Base-by-base conservation (phyloP, 2,329 filamentous ascomycete genomes). In the Pseudocercospora crystallina region DNA sequence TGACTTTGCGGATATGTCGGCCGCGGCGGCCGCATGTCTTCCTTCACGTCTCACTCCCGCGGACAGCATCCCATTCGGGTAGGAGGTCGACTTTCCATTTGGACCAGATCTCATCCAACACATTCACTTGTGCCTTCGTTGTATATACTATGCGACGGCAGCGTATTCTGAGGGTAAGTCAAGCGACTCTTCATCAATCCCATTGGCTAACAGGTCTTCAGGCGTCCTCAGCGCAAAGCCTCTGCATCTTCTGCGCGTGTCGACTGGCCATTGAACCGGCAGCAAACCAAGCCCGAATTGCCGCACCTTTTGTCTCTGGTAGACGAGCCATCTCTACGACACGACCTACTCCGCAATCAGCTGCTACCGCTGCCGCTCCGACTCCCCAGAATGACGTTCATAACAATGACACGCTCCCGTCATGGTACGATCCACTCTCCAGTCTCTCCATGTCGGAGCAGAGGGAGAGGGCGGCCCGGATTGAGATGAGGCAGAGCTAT, bases 211-310 rank as follows among this genome's bases (percentile, higher is more conserved):
- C 48, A 9, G n/a, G 30, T 41, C 9, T 41, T 5, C 43, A 64
- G 63, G 49, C 62, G 26, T 59, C 64, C 44, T 63, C 65, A 45
- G 57, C 62, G 45, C 62, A 65, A 52, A 58, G 54, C 35, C 49
- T 69, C 43, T 69, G 67, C 56, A 48, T 67, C 52, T 65, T 68
- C 53, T 69, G 66, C 47, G 61, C 65, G 14, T 67, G 56, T 54
- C 59, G 61, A 40, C 51, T 66, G 34, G 39, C 40, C 39, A 53
- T 57, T 15, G 53, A 65, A 29, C 35, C 51, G 37, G 53, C 56
- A 17, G 36, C 55, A 33, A 38, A 47, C 8, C 44, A 53, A 13
- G n/a, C 32, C 36, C 20, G 20, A 26, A 7, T 26, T 7, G 20
- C 46, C 36, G 31, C 51, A 33, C 43, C 47, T 35, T 38, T 44